Evolutionary conservation across 176 grass and related monocot species (phyloP).

Genomic region (Aegilops sharonensis): DNA sequence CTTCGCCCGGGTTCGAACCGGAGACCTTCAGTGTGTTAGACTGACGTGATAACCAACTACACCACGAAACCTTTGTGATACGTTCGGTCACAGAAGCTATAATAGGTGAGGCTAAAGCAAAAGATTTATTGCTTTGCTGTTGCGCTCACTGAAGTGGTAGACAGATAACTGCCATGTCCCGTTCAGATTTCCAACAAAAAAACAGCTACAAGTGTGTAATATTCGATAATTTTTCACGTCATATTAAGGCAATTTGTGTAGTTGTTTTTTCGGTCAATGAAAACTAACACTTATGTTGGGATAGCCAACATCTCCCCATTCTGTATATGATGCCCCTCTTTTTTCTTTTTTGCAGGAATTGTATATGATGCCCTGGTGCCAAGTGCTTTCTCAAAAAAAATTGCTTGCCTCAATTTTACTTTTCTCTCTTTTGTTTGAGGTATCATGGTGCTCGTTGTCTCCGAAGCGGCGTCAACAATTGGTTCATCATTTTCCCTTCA

Average conservation of each 20-base stretch:
- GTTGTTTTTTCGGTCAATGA: no score
- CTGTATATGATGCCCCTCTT: no score
- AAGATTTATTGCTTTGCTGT: no score
- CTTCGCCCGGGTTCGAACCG: constrained; percentile 42
- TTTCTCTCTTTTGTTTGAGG: neutral
- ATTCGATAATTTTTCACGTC: neutral
- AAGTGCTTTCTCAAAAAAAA: neutral
- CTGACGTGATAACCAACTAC: constrained; percentile 98
- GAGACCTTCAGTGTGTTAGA: constrained; percentile 97
- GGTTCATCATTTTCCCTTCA: neutral
- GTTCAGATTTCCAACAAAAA: no score
- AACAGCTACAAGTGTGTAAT: neutral
- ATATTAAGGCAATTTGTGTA: neutral
- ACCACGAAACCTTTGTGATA: constrained; percentile 47
- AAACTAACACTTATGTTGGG: no score
- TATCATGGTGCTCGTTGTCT: neutral
- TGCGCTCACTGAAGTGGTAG: no score
- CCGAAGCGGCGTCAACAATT: neutral
- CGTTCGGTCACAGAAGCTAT: no score
- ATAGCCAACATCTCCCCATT: no score
- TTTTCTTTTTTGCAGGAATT: no score
- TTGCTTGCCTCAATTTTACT: no score
- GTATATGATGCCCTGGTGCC: neutral
- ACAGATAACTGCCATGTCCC: no score
- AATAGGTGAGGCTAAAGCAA: no score